These are phyloP conservation scores for Echeveria elegans DNA, from an alignment of 164 flowering plant genomes.

Conservation along the genomic window DNA sequence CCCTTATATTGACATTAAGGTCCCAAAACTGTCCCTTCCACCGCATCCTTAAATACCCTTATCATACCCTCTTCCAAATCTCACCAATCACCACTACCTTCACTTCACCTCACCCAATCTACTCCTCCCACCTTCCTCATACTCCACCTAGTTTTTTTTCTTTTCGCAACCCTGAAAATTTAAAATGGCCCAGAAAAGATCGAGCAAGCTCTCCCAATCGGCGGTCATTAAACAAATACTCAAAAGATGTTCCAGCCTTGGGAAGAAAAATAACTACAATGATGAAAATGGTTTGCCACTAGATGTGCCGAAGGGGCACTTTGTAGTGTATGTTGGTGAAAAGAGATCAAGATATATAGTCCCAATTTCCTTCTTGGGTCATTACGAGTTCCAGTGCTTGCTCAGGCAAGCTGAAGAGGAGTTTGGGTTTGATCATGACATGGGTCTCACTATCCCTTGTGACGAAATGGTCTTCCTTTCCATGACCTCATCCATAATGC, in stretches of 20 bases:
- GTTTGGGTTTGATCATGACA: slow-evolving; percentile 10
- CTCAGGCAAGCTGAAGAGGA: slow-evolving; percentile 8
- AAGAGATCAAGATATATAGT: neutral
- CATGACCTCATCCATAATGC: slow-evolving; percentile 6
- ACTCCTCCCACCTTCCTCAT: neutral
- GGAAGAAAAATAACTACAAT: neutral
- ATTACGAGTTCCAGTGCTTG: slow-evolving; percentile 7
- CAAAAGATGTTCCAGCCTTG: slow-evolving; percentile 11
- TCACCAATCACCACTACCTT: neutral
- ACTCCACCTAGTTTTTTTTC: neutral
- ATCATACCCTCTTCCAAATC: neutral
- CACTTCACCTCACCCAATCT: neutral
- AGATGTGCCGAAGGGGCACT: slow-evolving; percentile 11
- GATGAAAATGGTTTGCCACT: slow-evolving; percentile 3
- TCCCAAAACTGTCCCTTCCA: neutral
- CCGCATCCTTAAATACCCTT: slow-evolving; percentile 7
- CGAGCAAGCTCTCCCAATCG: slow-evolving; percentile 3
- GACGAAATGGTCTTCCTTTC: slow-evolving; percentile 4
- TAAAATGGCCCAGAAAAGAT: slow-evolving; percentile 7
- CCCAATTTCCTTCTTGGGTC: neutral
- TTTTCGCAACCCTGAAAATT: neutral
- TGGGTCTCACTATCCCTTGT: slow-evolving; percentile 11
- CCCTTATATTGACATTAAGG: neutral
- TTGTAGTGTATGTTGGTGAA: slow-evolving; percentile 12
- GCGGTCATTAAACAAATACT: slow-evolving; percentile 8